Base-by-base conservation (phyloP, 305 asterid species). In the Rubia balearica region DNA sequence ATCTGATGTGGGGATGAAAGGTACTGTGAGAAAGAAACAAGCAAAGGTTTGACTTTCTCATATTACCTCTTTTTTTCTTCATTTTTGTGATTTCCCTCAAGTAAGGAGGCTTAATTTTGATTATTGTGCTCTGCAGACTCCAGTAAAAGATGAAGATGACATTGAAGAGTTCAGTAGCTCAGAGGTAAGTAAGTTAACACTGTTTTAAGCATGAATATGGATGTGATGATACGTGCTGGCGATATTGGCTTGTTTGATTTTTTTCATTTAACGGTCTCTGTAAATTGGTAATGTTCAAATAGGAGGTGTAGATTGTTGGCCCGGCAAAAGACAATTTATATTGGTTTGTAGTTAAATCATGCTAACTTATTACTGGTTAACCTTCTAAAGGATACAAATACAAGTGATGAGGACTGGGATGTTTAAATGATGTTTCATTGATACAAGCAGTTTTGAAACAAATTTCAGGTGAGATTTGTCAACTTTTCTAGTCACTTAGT, bases 391-490 rank as follows among this genome's bases (percentile, higher is more conserved):
- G 90, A 88, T 71, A 75, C 78, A 53, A 78, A 72, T 72, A 80
- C 78, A 63, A 90, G 92, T 72, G 96, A 88, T 80, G 88, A 80
- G 81, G 94, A 84, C 51, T 88, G 89, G 93, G 71, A 61, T 75
- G 83, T 80, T 71, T 75, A 51, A 69, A 14, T 7, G 49, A 48
- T 40, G 65, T 27, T 61, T 57, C n/a, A 56, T 53, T 69, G 24
- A 14, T 41, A 21, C 55, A 60, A 67, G 24, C 48, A 13, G 61
- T 74, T 74, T 38, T 43, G 48, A 30, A 42, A 65, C 42, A 40
- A 65, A 22, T 22, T 56, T 17, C 60, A n/a, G 67, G 71, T 65
- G 38, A 65, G 76, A 65, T 73, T 61, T 27, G 56, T 24, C 14
- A 36, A 6, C 68, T 59, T 8, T 12, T 8, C 9, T 16, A 1